Conservation (phyloP, 164 flowering plant species). For the Warburgia ugandensis region DNA sequence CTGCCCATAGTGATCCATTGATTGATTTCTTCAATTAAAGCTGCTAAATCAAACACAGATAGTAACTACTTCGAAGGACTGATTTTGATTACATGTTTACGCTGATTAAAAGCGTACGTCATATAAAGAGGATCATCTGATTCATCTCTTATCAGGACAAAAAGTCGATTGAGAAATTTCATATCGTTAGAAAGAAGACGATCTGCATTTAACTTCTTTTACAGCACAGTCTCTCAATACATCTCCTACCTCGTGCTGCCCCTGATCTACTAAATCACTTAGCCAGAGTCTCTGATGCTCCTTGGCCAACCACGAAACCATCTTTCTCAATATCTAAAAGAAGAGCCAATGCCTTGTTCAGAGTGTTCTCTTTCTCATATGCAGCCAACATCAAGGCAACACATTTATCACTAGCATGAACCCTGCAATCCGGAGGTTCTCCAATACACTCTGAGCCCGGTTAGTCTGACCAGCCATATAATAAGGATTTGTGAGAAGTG, state of each 20-base stretch:
- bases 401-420: slow-evolving; percentile 66
- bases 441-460: slow-evolving; percentile 53
- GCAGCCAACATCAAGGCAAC: slow-evolving; percentile 56
- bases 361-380: slow-evolving; percentile 57
- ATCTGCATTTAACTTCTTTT: no score
- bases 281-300: slow-evolving; percentile 55
- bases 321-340: slow-evolving; percentile 58
- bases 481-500: slow-evolving; percentile 81
- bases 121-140: no score
- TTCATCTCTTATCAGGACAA: no score
- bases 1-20: no score
- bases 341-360: slow-evolving; percentile 53
- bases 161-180: no score
- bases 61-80: no score
- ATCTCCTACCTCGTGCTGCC: slow-evolving; percentile 57
- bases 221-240: slow-evolving; percentile 62
- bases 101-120: no score
- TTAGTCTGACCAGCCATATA: slow-evolving; percentile 42
- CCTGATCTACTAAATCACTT: slow-evolving; percentile 66
- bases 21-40: no score
- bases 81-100: no score
- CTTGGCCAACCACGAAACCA: slow-evolving; percentile 51
- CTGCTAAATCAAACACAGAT: no score
- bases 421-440: slow-evolving; percentile 61
- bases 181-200: no score